A percentile compares a stretch with the other conserved stretches of the same genome.
Evolutionary conservation across 2,329 filamentous ascomycete species (phyloP).

Genomic region (Gyromitra esculenta): DNA sequence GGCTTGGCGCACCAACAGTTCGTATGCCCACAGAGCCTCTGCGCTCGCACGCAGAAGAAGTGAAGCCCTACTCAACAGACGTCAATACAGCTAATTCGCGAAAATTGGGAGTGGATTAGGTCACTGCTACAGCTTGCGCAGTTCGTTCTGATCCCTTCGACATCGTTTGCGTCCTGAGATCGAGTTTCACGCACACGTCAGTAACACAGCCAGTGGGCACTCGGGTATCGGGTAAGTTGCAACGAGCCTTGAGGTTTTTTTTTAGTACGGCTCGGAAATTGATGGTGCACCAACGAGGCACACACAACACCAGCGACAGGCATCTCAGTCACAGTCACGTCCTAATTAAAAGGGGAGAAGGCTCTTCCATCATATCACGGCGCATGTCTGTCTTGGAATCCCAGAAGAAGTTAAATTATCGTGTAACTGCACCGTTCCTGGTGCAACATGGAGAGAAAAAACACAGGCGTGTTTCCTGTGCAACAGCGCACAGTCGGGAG

Average conservation of each 20-base stretch:
- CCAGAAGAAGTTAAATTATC: not conserved
- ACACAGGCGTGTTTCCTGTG: not conserved
- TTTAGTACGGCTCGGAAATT: conserved; percentile 18
- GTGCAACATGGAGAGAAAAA: too few species aligned
- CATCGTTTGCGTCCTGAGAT: not conserved
- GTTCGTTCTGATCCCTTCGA: not conserved
- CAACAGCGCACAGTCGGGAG: not conserved
- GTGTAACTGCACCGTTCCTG: not conserved
- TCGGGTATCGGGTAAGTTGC: not conserved
- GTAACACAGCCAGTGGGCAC: not conserved
- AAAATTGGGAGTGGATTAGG: not conserved
- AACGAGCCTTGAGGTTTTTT: not conserved
- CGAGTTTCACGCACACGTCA: not conserved
- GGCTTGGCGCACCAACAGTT: not conserved
- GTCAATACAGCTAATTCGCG: not conserved
- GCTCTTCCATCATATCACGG: not conserved
- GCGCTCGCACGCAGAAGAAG: not conserved
- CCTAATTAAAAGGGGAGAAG: too few species aligned
- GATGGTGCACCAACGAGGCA: not conserved
- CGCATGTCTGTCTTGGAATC: not conserved
- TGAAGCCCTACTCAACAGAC: too few species aligned
- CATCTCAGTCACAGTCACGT: not conserved
- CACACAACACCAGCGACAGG: not conserved
- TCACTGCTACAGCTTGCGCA: not conserved
- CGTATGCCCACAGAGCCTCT: too few species aligned